Evolutionary conservation across 345 rosid genomes (phyloP).

Genomic region (Cardiospermum halicacabum): DNA sequence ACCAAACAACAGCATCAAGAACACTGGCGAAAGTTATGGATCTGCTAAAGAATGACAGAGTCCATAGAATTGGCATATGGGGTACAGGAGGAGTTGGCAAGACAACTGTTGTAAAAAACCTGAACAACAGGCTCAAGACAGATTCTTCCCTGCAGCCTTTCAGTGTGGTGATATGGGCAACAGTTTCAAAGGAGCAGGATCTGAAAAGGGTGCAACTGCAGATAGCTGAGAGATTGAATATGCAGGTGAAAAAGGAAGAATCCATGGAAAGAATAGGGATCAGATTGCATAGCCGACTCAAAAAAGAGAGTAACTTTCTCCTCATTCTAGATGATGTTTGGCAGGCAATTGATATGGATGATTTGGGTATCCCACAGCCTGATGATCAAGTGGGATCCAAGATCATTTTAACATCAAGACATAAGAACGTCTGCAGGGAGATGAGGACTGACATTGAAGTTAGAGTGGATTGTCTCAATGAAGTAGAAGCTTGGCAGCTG

Average conservation of each 20-base stretch:
- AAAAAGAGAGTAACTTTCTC: constrained; percentile 19
- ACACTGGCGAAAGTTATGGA: constrained; percentile 17
- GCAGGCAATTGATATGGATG: constrained; percentile 20
- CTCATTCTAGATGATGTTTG: constrained; percentile 35
- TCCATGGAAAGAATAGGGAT: constrained; percentile 17
- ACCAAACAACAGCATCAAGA: constrained; percentile 27
- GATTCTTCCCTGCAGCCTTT: background rate
- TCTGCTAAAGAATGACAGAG: constrained; percentile 12
- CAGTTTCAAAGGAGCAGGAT: constrained; percentile 21
- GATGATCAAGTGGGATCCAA: constrained; percentile 7
- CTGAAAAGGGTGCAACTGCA: constrained; percentile 20
- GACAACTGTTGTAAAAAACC: constrained; percentile 26
- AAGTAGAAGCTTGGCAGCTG: constrained; percentile 26
- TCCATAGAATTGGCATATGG: constrained; percentile 23
- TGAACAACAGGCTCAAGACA: constrained; percentile 23
- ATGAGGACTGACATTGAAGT: constrained; percentile 23
- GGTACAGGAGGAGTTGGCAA: constrained; percentile 38
- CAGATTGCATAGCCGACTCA: constrained; percentile 7
- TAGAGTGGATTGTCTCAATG: constrained; percentile 14
- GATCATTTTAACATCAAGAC: constrained; percentile 23
- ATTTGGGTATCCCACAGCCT: constrained; percentile 23
- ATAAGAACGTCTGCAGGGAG: constrained; percentile 15
- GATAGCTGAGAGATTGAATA: constrained; percentile 26
- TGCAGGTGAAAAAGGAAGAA: constrained; percentile 19
- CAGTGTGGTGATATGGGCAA: constrained; percentile 22